Base-by-base conservation (phyloP, 306 rosid genomes). In the Vicia sativa region DNA sequence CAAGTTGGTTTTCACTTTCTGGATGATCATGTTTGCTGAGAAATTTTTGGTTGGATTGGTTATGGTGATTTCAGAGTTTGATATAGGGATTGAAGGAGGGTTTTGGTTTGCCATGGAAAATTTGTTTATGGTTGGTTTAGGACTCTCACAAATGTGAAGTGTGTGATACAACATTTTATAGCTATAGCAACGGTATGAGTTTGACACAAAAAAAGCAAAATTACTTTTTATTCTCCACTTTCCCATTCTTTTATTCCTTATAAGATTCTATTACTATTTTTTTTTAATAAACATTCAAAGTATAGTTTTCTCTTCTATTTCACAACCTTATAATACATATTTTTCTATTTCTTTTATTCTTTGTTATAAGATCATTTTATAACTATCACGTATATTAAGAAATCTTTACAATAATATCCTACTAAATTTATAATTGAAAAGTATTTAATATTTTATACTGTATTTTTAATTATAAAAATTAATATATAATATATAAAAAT, bases 1-100 rank as follows among this genome's bases (percentile, higher is more conserved):
- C 78, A 87, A 71, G 68, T 87, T 87, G 72, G 34, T 5, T 78
- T 76, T 84, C 60, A 82, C 21, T 62, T 76, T 74, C 34, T 63
- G 31, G 0, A 48, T n/a, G 3, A 76, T 1, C 3, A 28, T 5
- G 7, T 42, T 81, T 50, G 75, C 25, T 6, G 80, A 67, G 63
- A 76, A 77, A 48, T 37, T 12, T 59, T 67, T 16, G 4, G 28
- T 11, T 21, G 71, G 38, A 18, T 41, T 61, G 6, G 45, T 59
- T 74, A 60, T 68, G 49, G n/a, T 21, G 13, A 72, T 38, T 62
- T 71, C 67, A 9, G 35, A 29, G 64, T 69, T 75, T 13, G 66
- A 69, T 65, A 60, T 52, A 57, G 65, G 65, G 53, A 64, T 26
- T 53, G 77, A 29, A 73, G 44, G 60, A 9, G 48, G 65, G 62